Base-by-base conservation (phyloP, 768 basidiomycete species). In the Hygrophoropsis aurantiaca region DNA sequence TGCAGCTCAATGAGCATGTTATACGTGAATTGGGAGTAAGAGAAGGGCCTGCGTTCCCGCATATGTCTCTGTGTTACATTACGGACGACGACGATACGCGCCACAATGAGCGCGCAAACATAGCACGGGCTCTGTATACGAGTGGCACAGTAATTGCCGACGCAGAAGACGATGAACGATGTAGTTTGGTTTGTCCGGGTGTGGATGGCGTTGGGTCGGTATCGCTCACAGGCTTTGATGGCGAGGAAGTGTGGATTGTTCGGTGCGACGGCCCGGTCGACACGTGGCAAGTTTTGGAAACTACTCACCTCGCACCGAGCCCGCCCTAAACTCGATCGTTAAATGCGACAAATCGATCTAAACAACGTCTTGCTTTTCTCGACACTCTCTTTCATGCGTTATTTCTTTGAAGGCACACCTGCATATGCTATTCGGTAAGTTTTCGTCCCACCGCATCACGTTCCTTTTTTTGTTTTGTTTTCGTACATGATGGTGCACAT, bases 1-100 rank as follows among this genome's bases (percentile, higher is more conserved):
- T 61, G 20, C 58, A 57, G 16, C 62, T 90, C 25, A 84, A 84
- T 53, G 61, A 54, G 24, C 55, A 70, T 24, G 67, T 89, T 23
- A 71, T 78, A 45, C 55, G 57, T 5, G 54, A 58, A 19, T 54
- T 75, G n/a, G 55, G 51, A 35, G 59, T 7, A 66, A 74, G 19
- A 72, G 77, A 2, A 56, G 57, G 3, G 81, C 84, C 85, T 0
- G 64, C 70, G 27, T 85, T 79, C 51, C 84, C 87, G 6, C 89
- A 91, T 61, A 51, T 89, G 52, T 90, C 89, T 27, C 55, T 91
- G 49, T 83, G 78, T 57, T 91, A 91, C 58, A 81, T 90, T 49
- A 72, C 70, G 21, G 81, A 90, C 48, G 71, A 74, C n/a, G 87
- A 90, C 51, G 74, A 74, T 3, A n/a, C 71, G 67, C 11, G 50